A percentile compares a stretch with the other conserved stretches of the same genome.
Evolutionary conservation across 306 rosid genomes (phyloP).

Genomic region (Hippophae tibetana): DNA sequence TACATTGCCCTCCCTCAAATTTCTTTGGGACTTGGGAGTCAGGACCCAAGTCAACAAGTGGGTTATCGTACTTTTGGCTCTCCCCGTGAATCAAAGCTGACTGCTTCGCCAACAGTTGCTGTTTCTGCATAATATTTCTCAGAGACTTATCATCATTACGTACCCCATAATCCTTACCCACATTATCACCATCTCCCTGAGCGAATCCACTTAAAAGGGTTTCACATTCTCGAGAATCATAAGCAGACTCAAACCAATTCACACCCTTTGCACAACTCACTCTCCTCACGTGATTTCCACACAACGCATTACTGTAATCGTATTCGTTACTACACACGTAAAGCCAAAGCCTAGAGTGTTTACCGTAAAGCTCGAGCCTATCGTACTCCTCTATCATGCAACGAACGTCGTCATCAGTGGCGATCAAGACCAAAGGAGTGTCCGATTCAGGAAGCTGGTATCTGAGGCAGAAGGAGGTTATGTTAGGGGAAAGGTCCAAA

Average conservation of each 20-base stretch:
- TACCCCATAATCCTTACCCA: background rate
- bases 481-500: constrained; percentile 11
- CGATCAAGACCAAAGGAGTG: constrained; percentile 9
- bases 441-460: constrained; percentile 5
- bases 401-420: constrained; percentile 24
- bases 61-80: background rate
- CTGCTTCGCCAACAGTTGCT: constrained; percentile 14
- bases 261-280: background rate
- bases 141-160: constrained; percentile 7
- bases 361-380: constrained; percentile 12
- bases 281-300: constrained; percentile 1
- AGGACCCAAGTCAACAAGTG: constrained; percentile 2
- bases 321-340: constrained; percentile 16
- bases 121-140: constrained; percentile 10
- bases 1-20: background rate
- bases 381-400: constrained; percentile 23
- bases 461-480: constrained; percentile 9
- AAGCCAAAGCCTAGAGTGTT: constrained; percentile 19
- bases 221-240: background rate
- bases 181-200: background rate
- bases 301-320: background rate
- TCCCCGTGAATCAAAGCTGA: constrained; percentile 6
- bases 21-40: background rate
- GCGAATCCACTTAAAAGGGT: background rate
- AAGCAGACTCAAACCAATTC: background rate